These are phyloP conservation scores for Astragalus glycyphyllos DNA, from an alignment of 306 rosid species.

Conservation along the genomic window DNA sequence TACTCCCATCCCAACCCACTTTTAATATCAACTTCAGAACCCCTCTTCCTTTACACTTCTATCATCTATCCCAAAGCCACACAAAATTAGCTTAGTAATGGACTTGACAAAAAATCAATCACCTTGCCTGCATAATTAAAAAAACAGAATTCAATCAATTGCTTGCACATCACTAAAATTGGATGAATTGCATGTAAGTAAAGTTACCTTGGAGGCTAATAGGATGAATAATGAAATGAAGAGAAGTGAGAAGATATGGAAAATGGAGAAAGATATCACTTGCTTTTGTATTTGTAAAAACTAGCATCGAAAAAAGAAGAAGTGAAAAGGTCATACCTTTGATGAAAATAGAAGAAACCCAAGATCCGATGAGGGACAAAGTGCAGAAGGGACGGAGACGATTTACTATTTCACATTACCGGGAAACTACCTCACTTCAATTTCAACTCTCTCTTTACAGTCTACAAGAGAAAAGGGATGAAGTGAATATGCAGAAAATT, in stretches of 20 bases:
- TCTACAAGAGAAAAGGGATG: no score
- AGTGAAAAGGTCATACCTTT: slow-evolving; percentile 48
- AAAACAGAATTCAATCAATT: slow-evolving; percentile 33
- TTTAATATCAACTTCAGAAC: slow-evolving; percentile 72
- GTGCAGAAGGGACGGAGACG: slow-evolving; percentile 43
- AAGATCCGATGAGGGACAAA: slow-evolving; percentile 69
- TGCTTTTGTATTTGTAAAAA: slow-evolving; percentile 3
- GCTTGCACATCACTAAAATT: background rate
- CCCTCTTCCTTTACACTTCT: slow-evolving; percentile 42
- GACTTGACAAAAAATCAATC: no score
- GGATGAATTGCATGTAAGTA: background rate
- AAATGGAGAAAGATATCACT: slow-evolving; percentile 9
- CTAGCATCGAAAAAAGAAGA: background rate
- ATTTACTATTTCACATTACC: slow-evolving; percentile 37
- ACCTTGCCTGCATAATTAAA: slow-evolving; percentile 46
- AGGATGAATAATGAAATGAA: slow-evolving; percentile 31
- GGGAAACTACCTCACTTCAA: slow-evolving; percentile 48
- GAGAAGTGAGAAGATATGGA: slow-evolving; percentile 24
- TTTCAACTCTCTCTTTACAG: slow-evolving; percentile 16
- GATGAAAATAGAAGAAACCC: slow-evolving; percentile 55
- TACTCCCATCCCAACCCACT: slow-evolving; percentile 49
- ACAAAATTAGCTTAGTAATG: slow-evolving; percentile 17
- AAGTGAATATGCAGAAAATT: no score
- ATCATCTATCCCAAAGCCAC: slow-evolving; percentile 57
- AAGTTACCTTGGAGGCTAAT: slow-evolving; percentile 15